Percentiles rank a stretch among this genome's conserved stretches.
phyloP scores from a whole-genome alignment of 371 early-diverging fungal species.

The Mucor plumbeus region DNA sequence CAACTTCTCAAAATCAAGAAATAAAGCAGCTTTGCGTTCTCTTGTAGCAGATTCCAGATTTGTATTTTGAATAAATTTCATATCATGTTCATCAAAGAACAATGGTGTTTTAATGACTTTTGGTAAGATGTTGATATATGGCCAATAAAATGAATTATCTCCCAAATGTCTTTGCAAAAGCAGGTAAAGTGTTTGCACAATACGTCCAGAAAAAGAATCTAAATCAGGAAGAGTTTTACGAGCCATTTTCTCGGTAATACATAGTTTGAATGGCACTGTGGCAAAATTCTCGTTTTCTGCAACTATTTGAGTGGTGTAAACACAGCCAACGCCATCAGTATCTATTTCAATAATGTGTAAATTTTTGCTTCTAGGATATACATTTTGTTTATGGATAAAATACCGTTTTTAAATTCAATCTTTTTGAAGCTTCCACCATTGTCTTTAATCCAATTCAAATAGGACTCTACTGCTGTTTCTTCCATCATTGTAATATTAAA shows the following conservation, averaged over 20 bases:
- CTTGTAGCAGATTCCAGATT: conserved; percentile 47
- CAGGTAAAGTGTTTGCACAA: conserved; percentile 45
- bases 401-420: conserved; percentile 47
- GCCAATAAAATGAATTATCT: conserved; percentile 50
- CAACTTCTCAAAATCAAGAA: conserved; percentile 37
- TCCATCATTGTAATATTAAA: conserved; percentile 8
- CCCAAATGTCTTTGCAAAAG: conserved; percentile 41
- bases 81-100: conserved; percentile 49
- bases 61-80: conserved; percentile 55
- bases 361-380: neutral
- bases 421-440: conserved; percentile 49
- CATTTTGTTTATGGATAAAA: neutral
- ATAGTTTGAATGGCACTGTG: conserved; percentile 47
- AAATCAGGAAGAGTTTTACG: conserved; percentile 43
- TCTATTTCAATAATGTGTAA: conserved; percentile 22
- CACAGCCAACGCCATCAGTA: conserved; percentile 46
- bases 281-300: conserved; percentile 37
- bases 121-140: conserved; percentile 58
- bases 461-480: conserved; percentile 19
- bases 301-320: conserved; percentile 43
- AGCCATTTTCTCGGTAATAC: conserved; percentile 51
- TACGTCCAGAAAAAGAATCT: conserved; percentile 37
- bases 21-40: conserved; percentile 42
- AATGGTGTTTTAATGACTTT: conserved; percentile 50
- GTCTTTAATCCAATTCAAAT: conserved; percentile 43